phyloP scores from a whole-genome alignment of 1,284 basidiomycete species.

The Wallemia mellicola region DNA sequence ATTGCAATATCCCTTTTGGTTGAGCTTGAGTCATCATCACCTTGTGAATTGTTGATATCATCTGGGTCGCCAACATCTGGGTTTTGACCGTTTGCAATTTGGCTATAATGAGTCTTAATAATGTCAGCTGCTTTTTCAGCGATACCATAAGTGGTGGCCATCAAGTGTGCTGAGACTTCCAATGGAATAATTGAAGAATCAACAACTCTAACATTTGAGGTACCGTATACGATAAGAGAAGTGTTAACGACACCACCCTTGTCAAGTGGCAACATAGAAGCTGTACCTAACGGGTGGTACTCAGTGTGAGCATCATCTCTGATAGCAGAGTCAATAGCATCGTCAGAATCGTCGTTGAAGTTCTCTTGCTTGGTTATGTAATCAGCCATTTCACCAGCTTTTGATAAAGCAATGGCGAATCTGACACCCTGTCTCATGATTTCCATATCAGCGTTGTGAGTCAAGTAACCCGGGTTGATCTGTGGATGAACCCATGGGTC shows the following conservation, averaged over 20 bases:
- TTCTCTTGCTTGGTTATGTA: slow-evolving; percentile 16
- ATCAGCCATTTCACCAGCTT: slow-evolving; percentile 17
- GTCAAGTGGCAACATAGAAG: slow-evolving; percentile 29
- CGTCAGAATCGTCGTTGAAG: background rate
- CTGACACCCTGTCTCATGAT: slow-evolving; percentile 30
- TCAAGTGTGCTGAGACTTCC: slow-evolving; percentile 18
- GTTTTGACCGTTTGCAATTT: background rate
- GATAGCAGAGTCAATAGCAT: background rate
- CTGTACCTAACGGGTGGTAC: slow-evolving; percentile 30
- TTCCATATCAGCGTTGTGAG: slow-evolving; percentile 24
- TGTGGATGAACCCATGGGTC: slow-evolving; percentile 25
- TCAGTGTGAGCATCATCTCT: slow-evolving; percentile 2
- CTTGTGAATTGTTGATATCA: background rate
- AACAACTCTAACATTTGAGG: slow-evolving; percentile 24
- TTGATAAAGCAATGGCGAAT: slow-evolving; percentile 21
- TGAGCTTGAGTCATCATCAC: background rate
- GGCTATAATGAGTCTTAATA: slow-evolving; percentile 19
- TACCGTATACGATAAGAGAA: slow-evolving; percentile 30
- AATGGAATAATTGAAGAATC: slow-evolving; percentile 21
- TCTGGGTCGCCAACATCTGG: background rate
- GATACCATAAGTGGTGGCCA: slow-evolving; percentile 31
- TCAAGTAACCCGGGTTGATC: slow-evolving; percentile 33
- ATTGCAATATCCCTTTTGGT: background rate
- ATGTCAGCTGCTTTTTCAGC: slow-evolving; percentile 35
- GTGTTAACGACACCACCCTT: slow-evolving; percentile 35